Base-by-base conservation (phyloP, 2,329 filamentous ascomycete genomes). In the Sporothrix mexicana region DNA sequence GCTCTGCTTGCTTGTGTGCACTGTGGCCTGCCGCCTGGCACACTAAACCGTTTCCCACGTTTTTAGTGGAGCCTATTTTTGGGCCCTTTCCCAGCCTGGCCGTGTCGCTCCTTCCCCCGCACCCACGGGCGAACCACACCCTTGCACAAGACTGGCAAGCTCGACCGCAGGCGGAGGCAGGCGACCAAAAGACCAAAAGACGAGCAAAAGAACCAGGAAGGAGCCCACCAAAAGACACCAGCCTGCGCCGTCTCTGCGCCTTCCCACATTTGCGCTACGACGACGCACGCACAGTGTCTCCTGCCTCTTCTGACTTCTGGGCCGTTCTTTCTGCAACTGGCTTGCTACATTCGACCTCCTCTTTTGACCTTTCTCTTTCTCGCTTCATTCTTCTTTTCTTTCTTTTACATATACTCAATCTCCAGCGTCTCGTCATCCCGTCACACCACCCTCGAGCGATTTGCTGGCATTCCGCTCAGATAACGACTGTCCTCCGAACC, bases 21-120 rank as follows among this genome's bases (percentile, higher is more conserved):
- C 36, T 69, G 67, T 53, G 49, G 68, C 66, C 25, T 67, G 64
- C n/a, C n/a, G 68, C 66, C 25, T 36, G 61, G 30, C 41, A 23
- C 66, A 55, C 67, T 59, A 73, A 67, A 30, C 72, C 67, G 59
- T 30, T 70, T 70, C 43, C 69, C 72, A 71, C 68, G 72, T 73
- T 73, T 71, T 53, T 59, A 73, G 61, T 70, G 72, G 72, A 49
- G 49, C 49, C 25, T 25, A 36, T 30, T 30, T 51, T 61, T 59
- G 59, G 53, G 55, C 25, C 43, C 49, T 57, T 55, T 62, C 55
- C 71, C 71, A 64, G 71, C 36, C 55, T 53, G 55, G 47, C 36
- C 25, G 43, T 53, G 53, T 69, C 66, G 47, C 53, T 41, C 25
- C 59, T 66, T 71, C 47, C 70, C 70, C 70, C 70, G 70, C 70